Conservation (phyloP, 148 eudicot genomes). For the Arbutus unedo region DNA sequence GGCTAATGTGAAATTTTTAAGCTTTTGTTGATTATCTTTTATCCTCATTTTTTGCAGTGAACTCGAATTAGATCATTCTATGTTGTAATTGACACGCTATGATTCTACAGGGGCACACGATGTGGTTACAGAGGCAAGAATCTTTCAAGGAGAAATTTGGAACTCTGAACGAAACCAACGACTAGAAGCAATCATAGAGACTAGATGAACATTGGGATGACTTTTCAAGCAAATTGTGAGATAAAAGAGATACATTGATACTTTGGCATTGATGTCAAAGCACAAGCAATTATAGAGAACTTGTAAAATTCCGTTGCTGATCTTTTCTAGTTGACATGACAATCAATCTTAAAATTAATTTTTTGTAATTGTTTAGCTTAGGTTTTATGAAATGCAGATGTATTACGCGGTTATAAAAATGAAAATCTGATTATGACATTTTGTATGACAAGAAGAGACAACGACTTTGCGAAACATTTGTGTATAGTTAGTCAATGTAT, state of each 20-base stretch:
- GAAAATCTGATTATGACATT: background rate
- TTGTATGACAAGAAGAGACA: background rate
- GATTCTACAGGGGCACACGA: slow-evolving; percentile 75
- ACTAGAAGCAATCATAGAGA: slow-evolving; percentile 26
- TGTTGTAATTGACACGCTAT: slow-evolving; percentile 1
- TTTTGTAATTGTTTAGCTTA: background rate
- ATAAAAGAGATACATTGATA: background rate
- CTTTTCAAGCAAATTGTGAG: background rate
- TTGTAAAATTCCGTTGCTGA: background rate
- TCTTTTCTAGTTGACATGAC: background rate
- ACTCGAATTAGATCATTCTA: background rate
- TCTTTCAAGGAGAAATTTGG: slow-evolving; percentile 88
- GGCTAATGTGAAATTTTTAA: background rate
- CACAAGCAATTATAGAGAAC: background rate
- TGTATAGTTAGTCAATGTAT: background rate
- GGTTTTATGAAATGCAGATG: background rate
- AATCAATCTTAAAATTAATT: background rate
- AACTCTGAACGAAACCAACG: slow-evolving; percentile 30
- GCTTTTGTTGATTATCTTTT: background rate
- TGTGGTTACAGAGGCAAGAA: slow-evolving; percentile 89
- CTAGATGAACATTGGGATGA: background rate
- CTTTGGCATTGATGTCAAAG: background rate
- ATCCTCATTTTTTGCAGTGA: background rate
- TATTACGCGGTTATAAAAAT: background rate
- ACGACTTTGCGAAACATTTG: background rate